Evolutionary conservation across 2,329 filamentous ascomycete species (phyloP), one percentile per base, ranked within the genome.

Genomic region (Aureobasidium pullulans): DNA sequence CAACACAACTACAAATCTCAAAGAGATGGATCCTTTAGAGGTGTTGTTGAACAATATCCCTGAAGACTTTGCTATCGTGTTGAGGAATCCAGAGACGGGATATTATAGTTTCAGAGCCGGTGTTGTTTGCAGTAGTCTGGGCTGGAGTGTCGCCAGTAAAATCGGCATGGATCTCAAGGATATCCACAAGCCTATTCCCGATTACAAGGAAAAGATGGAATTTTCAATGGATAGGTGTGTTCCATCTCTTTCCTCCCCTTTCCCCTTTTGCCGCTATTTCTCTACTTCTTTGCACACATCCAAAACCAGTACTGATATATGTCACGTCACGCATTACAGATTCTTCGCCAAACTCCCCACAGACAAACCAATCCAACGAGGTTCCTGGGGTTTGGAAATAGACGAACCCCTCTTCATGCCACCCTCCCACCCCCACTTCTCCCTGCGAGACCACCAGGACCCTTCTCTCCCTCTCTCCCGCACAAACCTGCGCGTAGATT

Each of bases 181-280:
- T 60, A 93, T 96, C 62, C 90, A 96, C 68, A 74, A 74, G 1
- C 79, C 81, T 0, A 87, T 96, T 23, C 90, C 90, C 0, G 88
- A 94, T 66, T 95, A 93, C 71, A 88, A 88, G 64, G 86, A 89
- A 70, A 95, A 92, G 76, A 91, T 95, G 87, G 82, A 87, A 39
- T 88, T 90, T 63, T 91, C 87, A 42, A 92, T 96, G 87, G 89
- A 95, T 67, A 80, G 89, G 82, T 90, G 73, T 28, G 11, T 23
- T 23, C 19, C 42, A 9, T 50, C 11, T 19, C 31, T 1, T 8
- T 15, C 1, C 11, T 10, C 4, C 9, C 8, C 16, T 7, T 49
- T n/a, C n/a, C 5, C 1, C 9, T 31, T 15, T 44, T 31, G 4
- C 11, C 6, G 10, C 2, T 11, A 4, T 2, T 36, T 15, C 11